phyloP scores from a whole-genome alignment of 495 filamentous ascomycete genomes.

The Aspergillus homomorphus region DNA sequence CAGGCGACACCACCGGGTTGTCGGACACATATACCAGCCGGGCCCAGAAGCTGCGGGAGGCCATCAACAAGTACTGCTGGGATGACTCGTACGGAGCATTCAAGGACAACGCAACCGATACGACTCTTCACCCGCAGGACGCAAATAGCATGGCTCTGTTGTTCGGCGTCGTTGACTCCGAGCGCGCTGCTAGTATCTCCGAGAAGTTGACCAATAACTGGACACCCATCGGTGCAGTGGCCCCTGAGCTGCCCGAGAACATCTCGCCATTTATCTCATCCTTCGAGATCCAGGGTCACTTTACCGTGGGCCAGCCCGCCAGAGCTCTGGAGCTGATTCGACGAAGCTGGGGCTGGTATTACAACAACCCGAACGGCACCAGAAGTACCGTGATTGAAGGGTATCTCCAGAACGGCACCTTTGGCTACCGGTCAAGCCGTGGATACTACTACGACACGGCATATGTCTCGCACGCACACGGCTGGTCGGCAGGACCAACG shows the following conservation, averaged over 20 bases:
- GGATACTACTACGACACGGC: constrained; percentile 36
- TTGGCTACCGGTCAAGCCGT: constrained; percentile 53
- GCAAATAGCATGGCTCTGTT: constrained; percentile 50
- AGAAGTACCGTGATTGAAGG: constrained; percentile 60
- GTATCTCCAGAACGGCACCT: constrained; percentile 51
- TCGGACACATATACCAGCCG: constrained; percentile 41
- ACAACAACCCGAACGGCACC: constrained; percentile 58
- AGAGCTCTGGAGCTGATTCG: constrained; percentile 56
- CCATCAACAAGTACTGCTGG: constrained; percentile 50
- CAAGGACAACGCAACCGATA: constrained; percentile 52
- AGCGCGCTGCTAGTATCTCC: constrained; percentile 39
- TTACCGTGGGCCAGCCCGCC: constrained; percentile 40
- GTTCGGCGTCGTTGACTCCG: constrained; percentile 35
- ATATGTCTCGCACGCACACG: constrained; percentile 55
- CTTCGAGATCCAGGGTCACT: constrained; percentile 60
- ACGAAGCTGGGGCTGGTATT: constrained; percentile 60
- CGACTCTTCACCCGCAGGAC: constrained; percentile 48
- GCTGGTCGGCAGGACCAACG: constrained; percentile 60
- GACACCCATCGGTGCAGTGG: constrained; percentile 56
- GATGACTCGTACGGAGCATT: constrained; percentile 52
- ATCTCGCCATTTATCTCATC: constrained; percentile 60
- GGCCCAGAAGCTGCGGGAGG: constrained; percentile 36
- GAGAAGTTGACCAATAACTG: constrained; percentile 49
- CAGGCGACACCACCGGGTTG: constrained; percentile 39
- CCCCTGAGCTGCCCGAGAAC: constrained; percentile 55